These are phyloP conservation scores for Ascomycota sp. DNA, from an alignment of 2,329 filamentous ascomycete species.

Conservation along the genomic window DNA sequence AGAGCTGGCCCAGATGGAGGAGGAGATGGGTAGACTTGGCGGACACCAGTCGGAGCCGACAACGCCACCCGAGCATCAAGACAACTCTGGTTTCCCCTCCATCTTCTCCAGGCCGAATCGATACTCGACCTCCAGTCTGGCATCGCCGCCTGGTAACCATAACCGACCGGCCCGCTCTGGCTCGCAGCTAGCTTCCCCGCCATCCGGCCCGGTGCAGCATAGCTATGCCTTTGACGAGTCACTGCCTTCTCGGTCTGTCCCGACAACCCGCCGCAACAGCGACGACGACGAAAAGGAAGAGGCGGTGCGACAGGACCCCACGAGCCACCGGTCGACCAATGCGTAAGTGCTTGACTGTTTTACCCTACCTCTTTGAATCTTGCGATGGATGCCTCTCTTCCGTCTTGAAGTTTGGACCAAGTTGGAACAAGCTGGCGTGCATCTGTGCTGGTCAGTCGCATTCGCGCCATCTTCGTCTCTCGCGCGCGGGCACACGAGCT, in stretches of 20 bases:
- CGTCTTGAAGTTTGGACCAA: too few species aligned
- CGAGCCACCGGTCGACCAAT: slow-evolving; percentile 52
- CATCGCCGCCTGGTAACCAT: slow-evolving; percentile 57
- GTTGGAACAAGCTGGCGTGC: too few species aligned
- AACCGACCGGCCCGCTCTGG: slow-evolving; percentile 56
- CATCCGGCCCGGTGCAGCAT: slow-evolving; percentile 38
- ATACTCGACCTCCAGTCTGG: slow-evolving; percentile 75
- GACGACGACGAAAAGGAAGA: slow-evolving; percentile 77
- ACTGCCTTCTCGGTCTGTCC: slow-evolving; percentile 69
- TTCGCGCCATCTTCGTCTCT: too few species aligned
- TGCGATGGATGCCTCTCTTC: slow-evolving; percentile 3
- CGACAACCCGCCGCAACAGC: slow-evolving; percentile 72
- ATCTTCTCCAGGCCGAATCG: slow-evolving; percentile 70
- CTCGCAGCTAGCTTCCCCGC: slow-evolving; percentile 63
- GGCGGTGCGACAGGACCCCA: slow-evolving; percentile 46
- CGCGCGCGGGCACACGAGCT: too few species aligned
- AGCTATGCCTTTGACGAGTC: slow-evolving; percentile 28
- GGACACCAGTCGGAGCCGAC: slow-evolving; percentile 87
- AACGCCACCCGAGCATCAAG: slow-evolving; percentile 82
- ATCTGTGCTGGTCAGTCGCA: neutral
- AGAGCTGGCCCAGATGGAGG: slow-evolving; percentile 69
- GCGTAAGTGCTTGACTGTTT: slow-evolving; percentile 41
- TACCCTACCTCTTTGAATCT: neutral
- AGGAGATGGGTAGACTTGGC: slow-evolving; percentile 44
- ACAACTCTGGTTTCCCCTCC: slow-evolving; percentile 54